These are phyloP conservation scores for Fusarium illudens DNA, from an alignment of 2,329 filamentous ascomycete genomes.

Conservation along the genomic window DNA sequence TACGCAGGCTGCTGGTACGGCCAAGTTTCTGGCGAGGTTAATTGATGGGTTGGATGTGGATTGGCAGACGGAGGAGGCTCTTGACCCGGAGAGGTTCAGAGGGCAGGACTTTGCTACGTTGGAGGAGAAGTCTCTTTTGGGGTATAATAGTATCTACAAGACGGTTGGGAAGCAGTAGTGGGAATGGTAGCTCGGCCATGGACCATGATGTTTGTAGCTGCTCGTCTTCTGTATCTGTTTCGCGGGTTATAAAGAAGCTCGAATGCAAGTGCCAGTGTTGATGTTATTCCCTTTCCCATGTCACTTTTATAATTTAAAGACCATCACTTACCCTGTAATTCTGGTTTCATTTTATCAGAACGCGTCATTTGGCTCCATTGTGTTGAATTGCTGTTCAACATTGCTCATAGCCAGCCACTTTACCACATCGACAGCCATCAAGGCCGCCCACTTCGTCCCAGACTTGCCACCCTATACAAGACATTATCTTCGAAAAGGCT, in stretches of 20 bases:
- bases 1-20: slow-evolving; percentile 31
- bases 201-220: too few relatives aligned
- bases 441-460: background rate
- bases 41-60: slow-evolving; percentile 26
- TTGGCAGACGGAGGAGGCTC: background rate
- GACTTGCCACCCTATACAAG: background rate
- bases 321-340: background rate
- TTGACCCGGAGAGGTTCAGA: slow-evolving; percentile 31
- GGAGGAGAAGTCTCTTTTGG: slow-evolving; percentile 27
- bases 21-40: slow-evolving; percentile 21
- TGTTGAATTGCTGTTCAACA: background rate
- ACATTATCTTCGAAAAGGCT: background rate
- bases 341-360: background rate
- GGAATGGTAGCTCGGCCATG: too few relatives aligned
- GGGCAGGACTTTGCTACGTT: slow-evolving; percentile 15
- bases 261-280: too few relatives aligned
- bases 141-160: slow-evolving; percentile 39
- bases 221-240: too few relatives aligned
- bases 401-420: background rate
- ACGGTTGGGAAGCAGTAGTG: slow-evolving; percentile 15
- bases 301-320: background rate
- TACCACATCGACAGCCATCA: background rate
- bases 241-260: too few relatives aligned
- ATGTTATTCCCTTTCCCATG: background rate
- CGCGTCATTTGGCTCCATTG: background rate